phyloP scores from a whole-genome alignment of 768 basidiomycete genomes.

The Podaxis carcinomalis region DNA sequence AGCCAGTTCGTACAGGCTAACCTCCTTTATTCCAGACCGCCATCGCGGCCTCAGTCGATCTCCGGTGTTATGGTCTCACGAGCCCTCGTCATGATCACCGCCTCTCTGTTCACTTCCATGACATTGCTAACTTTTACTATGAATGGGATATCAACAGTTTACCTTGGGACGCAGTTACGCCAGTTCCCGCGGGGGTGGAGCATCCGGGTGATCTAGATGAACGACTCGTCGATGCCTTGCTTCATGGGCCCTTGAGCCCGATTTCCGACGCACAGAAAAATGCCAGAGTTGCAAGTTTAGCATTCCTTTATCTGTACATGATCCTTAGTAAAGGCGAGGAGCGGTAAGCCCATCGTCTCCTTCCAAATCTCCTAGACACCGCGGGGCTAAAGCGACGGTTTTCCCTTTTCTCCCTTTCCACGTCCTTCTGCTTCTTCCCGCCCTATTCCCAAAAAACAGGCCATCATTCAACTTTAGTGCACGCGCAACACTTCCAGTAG shows the following conservation, averaged over 20 bases:
- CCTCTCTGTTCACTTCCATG: constrained; percentile 71
- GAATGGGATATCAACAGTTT: constrained; percentile 78
- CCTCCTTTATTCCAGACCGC: constrained; percentile 59
- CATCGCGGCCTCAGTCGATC: constrained; percentile 90
- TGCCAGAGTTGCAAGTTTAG: constrained; percentile 44
- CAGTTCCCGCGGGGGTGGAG: constrained; percentile 43
- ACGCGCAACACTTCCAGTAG: constrained; percentile 88
- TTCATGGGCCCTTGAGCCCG: constrained; percentile 33
- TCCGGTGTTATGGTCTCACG: constrained; percentile 88
- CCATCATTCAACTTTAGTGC: constrained; percentile 76
- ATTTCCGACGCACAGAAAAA: constrained; percentile 32
- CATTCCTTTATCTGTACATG: constrained; percentile 96
- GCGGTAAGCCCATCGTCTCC: constrained; percentile 41
- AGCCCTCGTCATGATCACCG: constrained; percentile 71
- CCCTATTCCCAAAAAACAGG: constrained; percentile 31
- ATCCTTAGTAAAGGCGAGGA: constrained; percentile 50
- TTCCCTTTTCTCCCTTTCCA: constrained; percentile 13
- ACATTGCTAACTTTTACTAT: constrained; percentile 71
- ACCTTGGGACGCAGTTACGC: constrained; percentile 74
- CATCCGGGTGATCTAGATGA: constrained; percentile 70
- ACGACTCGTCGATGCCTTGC: constrained; percentile 69
- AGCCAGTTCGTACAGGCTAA: constrained; percentile 11
- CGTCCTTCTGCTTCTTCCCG: constrained; percentile 16
- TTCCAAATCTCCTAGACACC: constrained; percentile 3
- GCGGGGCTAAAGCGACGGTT: constrained; percentile 1